Evolutionary conservation across 768 basidiomycete species (phyloP), one percentile per base, ranked within the genome.

Genomic region (Tricholoma furcatifolium): DNA sequence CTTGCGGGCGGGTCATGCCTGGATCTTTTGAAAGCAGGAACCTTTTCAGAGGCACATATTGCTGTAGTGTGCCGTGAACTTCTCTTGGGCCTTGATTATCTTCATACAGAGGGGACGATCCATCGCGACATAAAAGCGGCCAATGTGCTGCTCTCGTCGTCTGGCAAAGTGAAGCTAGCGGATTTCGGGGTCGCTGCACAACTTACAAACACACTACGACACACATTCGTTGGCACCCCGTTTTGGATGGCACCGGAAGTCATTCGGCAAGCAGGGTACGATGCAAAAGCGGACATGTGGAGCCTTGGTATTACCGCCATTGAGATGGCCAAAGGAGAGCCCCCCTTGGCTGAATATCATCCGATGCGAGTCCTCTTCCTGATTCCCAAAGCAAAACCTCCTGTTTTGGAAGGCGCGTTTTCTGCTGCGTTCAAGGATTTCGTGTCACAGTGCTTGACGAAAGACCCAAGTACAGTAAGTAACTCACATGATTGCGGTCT

Each of bases 181-280:
- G 97, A 99, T 68, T 98, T 99, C 64, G 97, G 97, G 57, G 97
- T 99, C 20, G 96, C 97, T 6, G 97, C 97, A 2, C 95, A 98
- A 66, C 83, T 99, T 55, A 94, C 95, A 36, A 93, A 80, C 69
- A 96, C 94, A 0, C 77, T 96, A 45, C 84, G 96, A 43, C 95
- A 98, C 65, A 99, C 97, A 0, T 98, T 99, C 67, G 96, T 99
- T 53, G 96, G 93, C 24, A 95, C 93, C 3, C 93, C 93, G 2
- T 95, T 93, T 65, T 96, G 93, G 93, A 96, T 96, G 94, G 96
- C 96, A 2, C 96, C 96, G 2, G 96, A 98, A 68, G 96, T 98
- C 50, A 98, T 98, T 62, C 87, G 93, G 31, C 94, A 98, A 69
- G 89, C 94, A 6, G 96, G 95, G 1, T 98, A 98, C 70, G 94